Evolutionary conservation across 441 rosid genomes (phyloP), one percentile per base, ranked within the genome.

Genomic region (Erodium moschatum): DNA sequence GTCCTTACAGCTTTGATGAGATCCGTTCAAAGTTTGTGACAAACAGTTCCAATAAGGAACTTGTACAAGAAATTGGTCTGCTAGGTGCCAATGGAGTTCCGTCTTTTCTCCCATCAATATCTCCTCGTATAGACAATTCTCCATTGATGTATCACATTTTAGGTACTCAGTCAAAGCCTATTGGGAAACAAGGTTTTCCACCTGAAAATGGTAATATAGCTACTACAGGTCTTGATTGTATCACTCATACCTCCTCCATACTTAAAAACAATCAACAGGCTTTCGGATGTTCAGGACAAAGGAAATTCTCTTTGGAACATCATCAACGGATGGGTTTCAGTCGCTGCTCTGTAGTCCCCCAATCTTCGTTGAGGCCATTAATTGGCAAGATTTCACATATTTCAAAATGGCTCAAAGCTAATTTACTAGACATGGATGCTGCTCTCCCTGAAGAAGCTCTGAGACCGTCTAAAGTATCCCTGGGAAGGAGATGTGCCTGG

Each of bases 381-480:
- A 75, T 68, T 24, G 96, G 93, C 70, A 87, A 85, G 73, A 77
- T 76, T 72, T 80, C 81, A 66, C 80, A 64, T 60, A 82, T 87
- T 72, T 71, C 77, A 63, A 83, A 84, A 78, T 76, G 69, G 76
- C 87, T 95, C 46, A 92, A 89, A 85, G 83, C 82, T 73, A 82
- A 77, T 84, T 82, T 95, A 80, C 96, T 95, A 68, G 99, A 95
- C 81, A 92, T 95, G 86, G 97, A 90, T 74, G 95, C 91, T 74
- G 95, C 91, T 48, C 85, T 95, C 68, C 80, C 88, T 79, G 89
- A 84, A 79, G 92, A 84, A 78, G 85, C 90, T 76, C 69, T 95
- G 75, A 85, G 85, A 77, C 84, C 89, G 67, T 85, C 98, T 66
- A 95, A 81, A 80, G 84, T 86, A 61, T 72, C 77, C 64, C 63